Percentiles rank a stretch among this genome's conserved stretches.
Conservation (phyloP, 352 stramenopile species). For the Pythium sukuiense region DNA sequence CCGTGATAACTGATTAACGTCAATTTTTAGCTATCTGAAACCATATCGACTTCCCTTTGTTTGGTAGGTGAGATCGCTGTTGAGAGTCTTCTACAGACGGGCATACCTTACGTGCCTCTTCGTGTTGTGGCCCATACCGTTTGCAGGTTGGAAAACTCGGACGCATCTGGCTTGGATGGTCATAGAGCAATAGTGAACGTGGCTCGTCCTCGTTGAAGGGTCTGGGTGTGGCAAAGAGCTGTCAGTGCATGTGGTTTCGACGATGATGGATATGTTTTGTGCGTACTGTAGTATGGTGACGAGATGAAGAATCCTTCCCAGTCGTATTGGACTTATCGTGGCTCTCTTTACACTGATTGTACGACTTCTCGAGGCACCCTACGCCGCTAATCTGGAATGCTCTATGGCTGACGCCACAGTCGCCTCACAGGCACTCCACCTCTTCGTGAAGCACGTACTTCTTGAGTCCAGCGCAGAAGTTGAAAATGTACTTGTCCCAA, state of each 20-base stretch:
- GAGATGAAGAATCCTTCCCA: no score
- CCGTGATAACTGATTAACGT: not conserved
- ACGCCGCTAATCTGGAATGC: not conserved
- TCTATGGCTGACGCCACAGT: not conserved
- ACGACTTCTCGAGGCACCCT: no score
- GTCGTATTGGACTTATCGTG: no score
- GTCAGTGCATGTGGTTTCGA: not conserved
- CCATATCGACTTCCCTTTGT: not conserved
- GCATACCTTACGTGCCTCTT: not conserved
- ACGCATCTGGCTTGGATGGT: not conserved
- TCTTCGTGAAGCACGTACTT: slow-evolving; percentile 81
- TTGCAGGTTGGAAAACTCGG: not conserved
- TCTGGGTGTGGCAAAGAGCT: not conserved
- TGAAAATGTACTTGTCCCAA: slow-evolving; percentile 80
- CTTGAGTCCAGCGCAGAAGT: slow-evolving; percentile 77
- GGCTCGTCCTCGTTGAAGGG: not conserved
- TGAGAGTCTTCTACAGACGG: not conserved
- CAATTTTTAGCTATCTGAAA: not conserved
- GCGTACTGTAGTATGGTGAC: no score
- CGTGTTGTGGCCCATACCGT: not conserved
- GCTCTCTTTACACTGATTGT: no score
- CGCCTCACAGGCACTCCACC: not conserved
- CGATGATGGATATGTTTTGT: not conserved
- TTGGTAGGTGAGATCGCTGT: not conserved
- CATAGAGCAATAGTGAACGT: not conserved